These are phyloP conservation scores for Eruca vesicaria DNA, from an alignment of 441 rosid species.

Conservation along the genomic window DNA sequence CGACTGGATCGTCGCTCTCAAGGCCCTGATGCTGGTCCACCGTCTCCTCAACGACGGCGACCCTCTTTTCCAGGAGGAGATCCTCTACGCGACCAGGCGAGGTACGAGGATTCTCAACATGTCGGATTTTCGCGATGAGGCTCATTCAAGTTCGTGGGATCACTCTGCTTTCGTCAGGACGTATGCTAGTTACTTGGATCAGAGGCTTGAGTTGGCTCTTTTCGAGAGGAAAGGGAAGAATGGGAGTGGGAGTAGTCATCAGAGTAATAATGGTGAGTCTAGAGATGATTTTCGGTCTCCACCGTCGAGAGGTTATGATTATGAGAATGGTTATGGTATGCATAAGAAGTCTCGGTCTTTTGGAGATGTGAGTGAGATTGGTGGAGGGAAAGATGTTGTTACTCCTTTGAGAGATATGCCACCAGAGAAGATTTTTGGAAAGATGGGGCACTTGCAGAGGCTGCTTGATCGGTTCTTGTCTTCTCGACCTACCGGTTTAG, in stretches of 20 bases:
- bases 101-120: constrained; percentile 86
- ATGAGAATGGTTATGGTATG: constrained; percentile 57
- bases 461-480: constrained; percentile 79
- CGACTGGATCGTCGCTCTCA: constrained; percentile 94
- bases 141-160: constrained; percentile 97
- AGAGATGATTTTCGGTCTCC: constrained; percentile 76
- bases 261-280: constrained; percentile 45
- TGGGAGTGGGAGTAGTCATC: constrained; percentile 40
- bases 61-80: constrained; percentile 77
- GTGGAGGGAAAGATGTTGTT: constrained; percentile 47
- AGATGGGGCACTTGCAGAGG: constrained; percentile 89
- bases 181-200: constrained; percentile 85
- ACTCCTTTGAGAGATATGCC: constrained; percentile 89
- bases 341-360: constrained; percentile 69
- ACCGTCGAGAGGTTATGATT: constrained; percentile 52
- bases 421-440: constrained; percentile 78
- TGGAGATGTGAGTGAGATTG: constrained; percentile 76
- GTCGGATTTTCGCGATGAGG: constrained; percentile 93
- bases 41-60: constrained; percentile 78
- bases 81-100: constrained; percentile 71
- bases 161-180: constrained; percentile 89
- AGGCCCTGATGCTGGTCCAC: constrained; percentile 70
- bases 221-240: constrained; percentile 55
- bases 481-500: constrained; percentile 80
- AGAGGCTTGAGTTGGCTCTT: constrained; percentile 66